phyloP scores from a whole-genome alignment of 768 basidiomycete genomes.

The Hygrophoropsis aurantiaca region DNA sequence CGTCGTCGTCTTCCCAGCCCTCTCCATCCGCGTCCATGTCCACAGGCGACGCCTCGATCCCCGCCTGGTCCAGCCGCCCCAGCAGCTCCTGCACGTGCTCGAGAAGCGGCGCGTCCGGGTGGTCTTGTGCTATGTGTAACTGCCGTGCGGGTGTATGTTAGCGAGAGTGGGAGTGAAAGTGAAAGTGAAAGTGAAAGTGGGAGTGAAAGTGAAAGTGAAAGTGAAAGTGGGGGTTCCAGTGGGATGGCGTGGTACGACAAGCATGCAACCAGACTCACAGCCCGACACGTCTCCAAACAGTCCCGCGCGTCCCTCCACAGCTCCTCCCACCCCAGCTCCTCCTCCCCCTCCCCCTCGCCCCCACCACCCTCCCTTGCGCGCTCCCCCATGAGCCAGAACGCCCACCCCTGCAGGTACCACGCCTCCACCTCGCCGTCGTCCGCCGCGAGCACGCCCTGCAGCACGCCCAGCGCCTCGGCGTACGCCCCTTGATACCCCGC shows the following conservation, averaged over 20 bases:
- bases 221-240: too few species aligned
- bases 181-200: too few species aligned
- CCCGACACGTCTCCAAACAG: constrained; percentile 81
- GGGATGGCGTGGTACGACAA: too few species aligned
- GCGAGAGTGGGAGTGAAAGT: too few species aligned
- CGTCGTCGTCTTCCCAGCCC: constrained; percentile 51
- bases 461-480: constrained; percentile 68
- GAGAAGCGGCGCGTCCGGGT: constrained; percentile 74
- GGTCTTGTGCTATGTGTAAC: constrained; percentile 70
- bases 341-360: constrained; percentile 33
- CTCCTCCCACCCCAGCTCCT: constrained; percentile 65
- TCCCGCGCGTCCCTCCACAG: constrained; percentile 77
- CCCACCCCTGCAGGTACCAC: constrained; percentile 96
- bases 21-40: constrained; percentile 55
- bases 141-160: too few species aligned
- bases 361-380: constrained; percentile 56
- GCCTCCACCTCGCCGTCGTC: constrained; percentile 89
- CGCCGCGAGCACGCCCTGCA: constrained; percentile 75
- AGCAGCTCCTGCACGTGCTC: constrained; percentile 78
- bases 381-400: constrained; percentile 82
- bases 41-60: constrained; percentile 60
- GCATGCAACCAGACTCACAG: constrained; percentile 44
- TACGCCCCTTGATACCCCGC: too few species aligned
- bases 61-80: constrained; percentile 60
- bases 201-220: not conserved